Conservation (phyloP, 2,329 filamentous ascomycete genomes). For the Arthrobotrys sinensis region DNA sequence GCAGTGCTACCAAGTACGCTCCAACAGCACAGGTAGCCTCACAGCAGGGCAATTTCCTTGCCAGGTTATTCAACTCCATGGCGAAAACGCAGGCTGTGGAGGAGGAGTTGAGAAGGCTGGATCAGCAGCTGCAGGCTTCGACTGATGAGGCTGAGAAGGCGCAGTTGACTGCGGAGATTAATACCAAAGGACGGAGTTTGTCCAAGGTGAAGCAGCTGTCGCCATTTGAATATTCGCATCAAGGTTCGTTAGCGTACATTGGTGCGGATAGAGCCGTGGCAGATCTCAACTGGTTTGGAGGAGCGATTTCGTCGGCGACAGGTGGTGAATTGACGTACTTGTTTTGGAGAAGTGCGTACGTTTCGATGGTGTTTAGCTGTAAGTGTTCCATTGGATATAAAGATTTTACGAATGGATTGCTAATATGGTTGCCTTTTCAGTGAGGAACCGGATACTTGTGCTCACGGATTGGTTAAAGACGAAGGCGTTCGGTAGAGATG, state of each 20-base stretch:
- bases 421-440: constrained; percentile 66
- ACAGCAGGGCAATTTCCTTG: constrained; percentile 95
- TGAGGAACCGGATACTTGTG: constrained; percentile 93
- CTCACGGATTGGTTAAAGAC: constrained; percentile 97
- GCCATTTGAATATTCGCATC: constrained; percentile 98
- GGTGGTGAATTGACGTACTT: constrained; percentile 95
- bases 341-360: constrained; percentile 97
- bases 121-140: constrained; percentile 77
- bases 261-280: constrained; percentile 98
- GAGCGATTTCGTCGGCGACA: constrained; percentile 83
- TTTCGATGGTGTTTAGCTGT: constrained; percentile 99
- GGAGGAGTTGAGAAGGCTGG: constrained; percentile 79
- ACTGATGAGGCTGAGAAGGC: constrained; percentile 73
- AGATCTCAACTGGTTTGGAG: constrained; percentile 96
- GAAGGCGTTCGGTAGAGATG: constrained; percentile 92
- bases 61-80: constrained; percentile 98
- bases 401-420: not conserved
- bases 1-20: constrained; percentile 96
- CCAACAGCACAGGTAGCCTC: constrained; percentile 96
- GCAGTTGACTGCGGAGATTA: constrained; percentile 80
- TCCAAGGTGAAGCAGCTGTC: constrained; percentile 93
- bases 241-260: constrained; percentile 97
- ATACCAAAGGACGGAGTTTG: constrained; percentile 86
- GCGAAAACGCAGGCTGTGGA: constrained; percentile 92
- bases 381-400: constrained; percentile 70